Evolutionary conservation across 352 stramenopile species (phyloP).

Genomic region (Achlya hypogyna): DNA sequence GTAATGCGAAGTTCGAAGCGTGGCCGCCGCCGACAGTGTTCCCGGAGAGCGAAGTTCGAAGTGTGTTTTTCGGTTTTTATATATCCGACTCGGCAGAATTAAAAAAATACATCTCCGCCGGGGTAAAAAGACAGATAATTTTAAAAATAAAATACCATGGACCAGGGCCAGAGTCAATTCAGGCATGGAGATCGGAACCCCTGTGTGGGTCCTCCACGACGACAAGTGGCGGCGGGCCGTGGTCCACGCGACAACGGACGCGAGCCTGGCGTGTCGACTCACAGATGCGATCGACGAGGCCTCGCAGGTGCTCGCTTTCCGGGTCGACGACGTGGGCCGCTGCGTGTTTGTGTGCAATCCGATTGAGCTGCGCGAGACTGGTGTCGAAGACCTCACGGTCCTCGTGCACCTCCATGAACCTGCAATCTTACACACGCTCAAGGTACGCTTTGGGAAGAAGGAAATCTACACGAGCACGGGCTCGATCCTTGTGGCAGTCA

Average conservation of each 20-base stretch:
- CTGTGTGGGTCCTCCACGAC: slow-evolving; percentile 68
- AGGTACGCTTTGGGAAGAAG: slow-evolving; percentile 70
- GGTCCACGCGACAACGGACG: slow-evolving; percentile 37
- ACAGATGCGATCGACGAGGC: slow-evolving; percentile 31
- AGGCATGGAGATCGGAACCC: slow-evolving; percentile 56
- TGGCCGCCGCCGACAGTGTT: too few species aligned
- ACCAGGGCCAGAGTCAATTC: background rate
- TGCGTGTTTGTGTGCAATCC: slow-evolving; percentile 36
- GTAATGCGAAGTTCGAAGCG: background rate
- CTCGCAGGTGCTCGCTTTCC: slow-evolving; percentile 19
- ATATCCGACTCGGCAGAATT: background rate
- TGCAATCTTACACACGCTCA: slow-evolving; percentile 81
- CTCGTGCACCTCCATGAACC: slow-evolving; percentile 87
- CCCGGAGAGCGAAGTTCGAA: slow-evolving; percentile 9
- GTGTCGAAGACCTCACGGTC: slow-evolving; percentile 85
- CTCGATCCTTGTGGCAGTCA: slow-evolving; percentile 78
- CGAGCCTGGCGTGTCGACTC: slow-evolving; percentile 44
- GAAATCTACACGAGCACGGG: slow-evolving; percentile 86
- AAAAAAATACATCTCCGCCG: too few species aligned
- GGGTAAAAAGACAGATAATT: too few species aligned
- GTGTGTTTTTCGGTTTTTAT: background rate
- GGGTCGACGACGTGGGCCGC: slow-evolving; percentile 23
- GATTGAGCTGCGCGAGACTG: slow-evolving; percentile 29
- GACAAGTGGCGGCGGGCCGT: slow-evolving; percentile 67
- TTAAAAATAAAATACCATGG: background rate